Evolutionary conservation across 108 stramenopile species (phyloP), one percentile per base, ranked within the genome.

Genomic region (Skeletonema grethae): DNA sequence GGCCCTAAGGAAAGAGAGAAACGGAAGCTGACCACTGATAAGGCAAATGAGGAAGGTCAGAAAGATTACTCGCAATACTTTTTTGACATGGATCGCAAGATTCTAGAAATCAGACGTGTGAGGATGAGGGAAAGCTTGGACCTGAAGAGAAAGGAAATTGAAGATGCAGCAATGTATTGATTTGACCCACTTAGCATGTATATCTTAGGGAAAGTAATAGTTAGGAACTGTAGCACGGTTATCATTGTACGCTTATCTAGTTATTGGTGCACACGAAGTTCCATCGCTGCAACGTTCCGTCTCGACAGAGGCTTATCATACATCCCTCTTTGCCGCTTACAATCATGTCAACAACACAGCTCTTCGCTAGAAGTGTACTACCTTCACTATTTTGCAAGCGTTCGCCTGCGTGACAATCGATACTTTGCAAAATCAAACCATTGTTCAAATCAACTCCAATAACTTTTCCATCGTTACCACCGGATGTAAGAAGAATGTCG

Each of bases 401-500:
- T 35, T 64, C 70, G 15, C 78, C 78, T 50, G 60, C 20, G 59
- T 79, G 78, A 39, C 78, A 79, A 34, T 41, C 58, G 16, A 74
- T 22, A 24, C 31, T 48, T 7, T 72, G 66, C 36, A 79, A 39
- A 56, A 45, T 67, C 39, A 74, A 43, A 4, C 78, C 78, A 29
- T 72, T 69, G 30, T 68, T 35, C 28, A 74, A 58, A 69, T 79
- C 73, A 67, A 67, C 68, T 29, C 78, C 73, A 46, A 75, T 25
- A 8, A 79, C 67, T 43, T 68, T 38, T 6, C 78, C 78, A 25
- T 79, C 67, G 38, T 73, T 67, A 30, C 78, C 78, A 22, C 78
- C 78, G 38, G 78, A 79, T 28, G 78, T 63, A 7, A 79, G 67
- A 25, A 79, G 73, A 13, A 79, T 39, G 56, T 74, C 73, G 2